These are phyloP conservation scores for Sphagnum contortum DNA, from an alignment of 225 moss, liverwort and hornwort species.

Conservation along the genomic window DNA sequence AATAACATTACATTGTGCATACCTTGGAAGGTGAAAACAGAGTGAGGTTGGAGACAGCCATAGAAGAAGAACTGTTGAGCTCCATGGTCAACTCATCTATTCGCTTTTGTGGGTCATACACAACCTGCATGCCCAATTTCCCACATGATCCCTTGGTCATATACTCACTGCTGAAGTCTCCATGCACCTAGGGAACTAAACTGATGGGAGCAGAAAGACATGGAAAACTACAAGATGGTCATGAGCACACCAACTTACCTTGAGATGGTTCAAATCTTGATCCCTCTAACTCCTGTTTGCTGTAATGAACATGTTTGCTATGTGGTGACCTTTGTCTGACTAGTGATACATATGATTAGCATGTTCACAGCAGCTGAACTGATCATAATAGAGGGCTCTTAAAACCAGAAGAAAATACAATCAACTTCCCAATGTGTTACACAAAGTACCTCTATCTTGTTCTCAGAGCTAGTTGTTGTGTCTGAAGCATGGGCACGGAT, in stretches of 20 bases:
- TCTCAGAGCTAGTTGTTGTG: conserved; percentile 1
- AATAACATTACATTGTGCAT: not conserved
- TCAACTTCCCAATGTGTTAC: not conserved
- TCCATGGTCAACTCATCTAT: conserved; percentile 27
- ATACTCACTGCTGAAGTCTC: not conserved
- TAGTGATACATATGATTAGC: too few species aligned
- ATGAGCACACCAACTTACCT: not conserved
- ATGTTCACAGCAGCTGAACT: too few species aligned
- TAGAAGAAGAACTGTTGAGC: conserved; percentile 17
- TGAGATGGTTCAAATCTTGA: too few species aligned
- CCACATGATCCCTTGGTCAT: not conserved
- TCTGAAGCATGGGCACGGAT: conserved; percentile 7
- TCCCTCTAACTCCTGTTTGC: too few species aligned
- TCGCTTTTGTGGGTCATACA: conserved; percentile 31
- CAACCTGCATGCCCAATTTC: conserved; percentile 12
- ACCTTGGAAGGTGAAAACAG: conserved; percentile 93
- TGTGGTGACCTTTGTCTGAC: too few species aligned
- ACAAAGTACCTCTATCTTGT: conserved; percentile 4
- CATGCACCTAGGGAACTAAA: not conserved
- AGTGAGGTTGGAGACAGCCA: conserved; percentile 37
- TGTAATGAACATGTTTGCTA: too few species aligned
- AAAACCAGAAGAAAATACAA: not conserved
- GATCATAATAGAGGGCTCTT: too few species aligned
- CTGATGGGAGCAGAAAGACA: not conserved
- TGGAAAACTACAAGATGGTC: not conserved